Percentiles rank a stretch among this genome's conserved stretches.
phyloP scores from a whole-genome alignment of 1,284 basidiomycete species.

The Cystobasidium pallidum region DNA sequence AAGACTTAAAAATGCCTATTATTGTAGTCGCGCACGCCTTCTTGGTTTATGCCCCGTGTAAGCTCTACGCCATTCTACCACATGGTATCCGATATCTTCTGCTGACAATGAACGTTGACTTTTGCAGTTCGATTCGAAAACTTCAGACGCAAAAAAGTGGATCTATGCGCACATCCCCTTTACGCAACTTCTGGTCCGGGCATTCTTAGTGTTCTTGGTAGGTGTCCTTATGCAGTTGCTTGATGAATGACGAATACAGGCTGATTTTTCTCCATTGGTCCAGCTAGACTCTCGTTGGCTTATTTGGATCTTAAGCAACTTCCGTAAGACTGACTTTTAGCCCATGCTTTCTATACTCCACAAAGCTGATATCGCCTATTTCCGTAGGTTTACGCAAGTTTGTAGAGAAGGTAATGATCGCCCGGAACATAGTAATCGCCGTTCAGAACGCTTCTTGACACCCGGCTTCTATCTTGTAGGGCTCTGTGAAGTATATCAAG shows the following conservation, averaged over 20 bases:
- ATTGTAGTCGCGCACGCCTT: constrained; percentile 42
- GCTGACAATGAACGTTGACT: not conserved
- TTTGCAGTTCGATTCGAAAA: constrained; percentile 4
- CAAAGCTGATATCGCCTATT: not conserved
- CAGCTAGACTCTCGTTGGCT: constrained; percentile 42
- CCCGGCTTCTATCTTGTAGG: too few species aligned
- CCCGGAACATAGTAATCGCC: too few species aligned
- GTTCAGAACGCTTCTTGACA: too few species aligned
- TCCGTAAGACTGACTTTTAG: constrained; percentile 26
- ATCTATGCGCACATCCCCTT: constrained; percentile 23
- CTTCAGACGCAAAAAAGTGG: constrained; percentile 4
- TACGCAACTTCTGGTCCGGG: constrained; percentile 5
- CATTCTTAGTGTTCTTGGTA: constrained; percentile 10
- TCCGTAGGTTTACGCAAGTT: constrained; percentile 12
- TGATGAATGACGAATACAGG: too few species aligned
- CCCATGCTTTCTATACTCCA: too few species aligned
- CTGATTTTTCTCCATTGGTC: too few species aligned
- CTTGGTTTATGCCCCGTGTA: constrained; percentile 43
- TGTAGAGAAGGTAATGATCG: constrained; percentile 36
- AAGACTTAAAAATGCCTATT: not conserved
- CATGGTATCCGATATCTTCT: too few species aligned
- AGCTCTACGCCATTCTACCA: too few species aligned
- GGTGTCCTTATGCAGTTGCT: not conserved
- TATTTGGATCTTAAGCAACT: constrained; percentile 45
- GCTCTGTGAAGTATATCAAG: constrained; percentile 44